These are phyloP conservation scores for Leishmania tropica DNA, from an alignment of 208 protist species.

Conservation along the genomic window DNA sequence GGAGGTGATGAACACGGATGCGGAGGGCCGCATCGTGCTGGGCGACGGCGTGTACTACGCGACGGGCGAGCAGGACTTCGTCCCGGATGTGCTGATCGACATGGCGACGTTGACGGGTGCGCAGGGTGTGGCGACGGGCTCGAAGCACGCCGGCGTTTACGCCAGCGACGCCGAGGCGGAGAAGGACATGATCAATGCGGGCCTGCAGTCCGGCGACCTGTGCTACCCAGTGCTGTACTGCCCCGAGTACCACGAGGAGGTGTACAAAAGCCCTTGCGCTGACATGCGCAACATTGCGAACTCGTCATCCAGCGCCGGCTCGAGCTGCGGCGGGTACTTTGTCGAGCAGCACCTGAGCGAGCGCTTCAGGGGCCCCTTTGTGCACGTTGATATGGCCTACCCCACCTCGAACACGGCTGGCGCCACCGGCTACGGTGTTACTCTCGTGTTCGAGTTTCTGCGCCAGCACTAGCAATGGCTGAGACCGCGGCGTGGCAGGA, in stretches of 20 bases:
- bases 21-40: conserved; percentile 88
- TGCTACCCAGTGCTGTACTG: conserved; percentile 88
- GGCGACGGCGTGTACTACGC: conserved; percentile 89
- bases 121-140: conserved; percentile 85
- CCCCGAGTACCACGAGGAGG: conserved; percentile 75
- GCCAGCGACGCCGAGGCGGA: conserved; percentile 67
- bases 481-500: too few relatives aligned
- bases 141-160: conserved; percentile 78
- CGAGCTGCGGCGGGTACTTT: conserved; percentile 84
- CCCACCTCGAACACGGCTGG: conserved; percentile 59
- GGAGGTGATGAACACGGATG: conserved; percentile 92
- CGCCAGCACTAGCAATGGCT: too few relatives aligned
- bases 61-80: conserved; percentile 61
- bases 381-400: conserved; percentile 90
- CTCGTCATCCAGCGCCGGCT: conserved; percentile 50
- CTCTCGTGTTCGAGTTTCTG: too few relatives aligned
- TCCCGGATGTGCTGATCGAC: conserved; percentile 79
- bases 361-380: conserved; percentile 67
- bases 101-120: conserved; percentile 93
- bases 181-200: conserved; percentile 52
- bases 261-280: conserved; percentile 67
- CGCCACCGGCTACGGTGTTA: conserved; percentile 83
- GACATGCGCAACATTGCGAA: conserved; percentile 82
- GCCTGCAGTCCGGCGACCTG: conserved; percentile 62
- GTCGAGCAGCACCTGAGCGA: conserved; percentile 61